Base-by-base conservation (phyloP, 2,329 filamentous ascomycete genomes). In the Fusarium sacchari region DNA sequence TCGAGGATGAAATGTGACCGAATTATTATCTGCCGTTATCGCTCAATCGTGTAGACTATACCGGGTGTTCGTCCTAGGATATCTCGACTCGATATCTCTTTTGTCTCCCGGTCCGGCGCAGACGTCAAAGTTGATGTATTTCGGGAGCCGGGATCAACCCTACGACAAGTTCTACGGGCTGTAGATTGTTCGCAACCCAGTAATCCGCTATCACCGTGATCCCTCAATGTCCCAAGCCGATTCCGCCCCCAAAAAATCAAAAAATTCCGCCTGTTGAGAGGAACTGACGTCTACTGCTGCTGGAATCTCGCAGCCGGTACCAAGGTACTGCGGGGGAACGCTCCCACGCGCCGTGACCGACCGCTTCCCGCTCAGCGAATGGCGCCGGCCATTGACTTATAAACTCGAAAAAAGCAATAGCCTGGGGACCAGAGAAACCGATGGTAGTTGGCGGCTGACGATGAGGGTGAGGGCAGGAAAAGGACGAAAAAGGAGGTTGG, bases 331-430 rank as follows among this genome's bases (percentile, higher is more conserved):
- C 87, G 87, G 87, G 87, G 87, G 86, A 87, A 86, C 86, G 82
- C 82, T 87, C 86, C 86, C 87, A 86, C 86, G 85, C 86, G 87
- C 86, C 87, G 86, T 85, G 86, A 86, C 86, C 85, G 85, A 86
- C 86, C 85, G 85, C 71, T 82, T 82, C 79, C 81, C 83, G 81
- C 79, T 85, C 89, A 90, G 81, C 85, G 84, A 82, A 86, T 86
- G 83, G 86, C 83, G 81, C 85, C 83, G 86, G 85, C 86, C 88
- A 90, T 90, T 87, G 86, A 85, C 86, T 79, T 81, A 65, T 69
- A 70, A 52, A 40, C 53, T 64, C 50, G 30, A 66, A 61, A 73
- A 67, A 67, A 69, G 60, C 60, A 60, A 64, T 71, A 56, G 65
- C 69, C 65, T 69, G 56, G 55, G 47, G 57, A 63, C 60, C 58